Base-by-base conservation (phyloP, 73 alveolate genomes). In the Symbiodinium pilosum region DNA sequence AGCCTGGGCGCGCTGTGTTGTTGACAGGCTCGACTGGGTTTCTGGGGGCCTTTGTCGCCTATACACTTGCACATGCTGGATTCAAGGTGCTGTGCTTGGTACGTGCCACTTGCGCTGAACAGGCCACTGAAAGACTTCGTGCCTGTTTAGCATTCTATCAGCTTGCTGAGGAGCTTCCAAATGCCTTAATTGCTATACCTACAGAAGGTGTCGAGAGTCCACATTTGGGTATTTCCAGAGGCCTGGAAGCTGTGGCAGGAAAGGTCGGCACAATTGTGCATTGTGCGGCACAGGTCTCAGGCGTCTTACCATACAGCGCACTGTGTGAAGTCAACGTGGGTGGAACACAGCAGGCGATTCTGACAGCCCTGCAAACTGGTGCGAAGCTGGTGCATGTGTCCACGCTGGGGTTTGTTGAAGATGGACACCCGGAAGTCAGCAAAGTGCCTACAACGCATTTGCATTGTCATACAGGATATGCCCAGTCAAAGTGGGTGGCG, bases 401-500 rank as follows among this genome's bases (percentile, higher is more conserved):
- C 2, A 91, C 97, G 41, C 84, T 91, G 88, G 97, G 97, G 2
- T 91, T 91, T 32, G 24, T 91, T 24, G 89, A 85, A n/a, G 97
- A 91, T 12, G 88, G 89, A 28, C 89, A 69, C 24, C 41, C 75
- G 54, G 97, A 91, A 41, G 54, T 30, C 26, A 8, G 89, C 73
- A 36, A 36, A n/a, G 56, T 68, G 14, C 16, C 88, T 2, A 68
- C 47, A 1, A 18, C 69, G 8, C 14, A 81, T 21, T 34, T 91
- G 97, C 56, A 68, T 2, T 39, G 6, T 21, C 84, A 54, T 9
- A 69, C 97, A 2, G 97, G 97, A 20, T 91, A 91, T 69, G 97
- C 97, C 30, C 97, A 91, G 77, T 91, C 97, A 36, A 91, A 91
- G 39, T 91, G 97, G 97, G 88, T 91, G 38, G 97, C 97, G 0